Conservation (phyloP, 352 stramenopile species). For the Globisporangium uncinulatum region DNA sequence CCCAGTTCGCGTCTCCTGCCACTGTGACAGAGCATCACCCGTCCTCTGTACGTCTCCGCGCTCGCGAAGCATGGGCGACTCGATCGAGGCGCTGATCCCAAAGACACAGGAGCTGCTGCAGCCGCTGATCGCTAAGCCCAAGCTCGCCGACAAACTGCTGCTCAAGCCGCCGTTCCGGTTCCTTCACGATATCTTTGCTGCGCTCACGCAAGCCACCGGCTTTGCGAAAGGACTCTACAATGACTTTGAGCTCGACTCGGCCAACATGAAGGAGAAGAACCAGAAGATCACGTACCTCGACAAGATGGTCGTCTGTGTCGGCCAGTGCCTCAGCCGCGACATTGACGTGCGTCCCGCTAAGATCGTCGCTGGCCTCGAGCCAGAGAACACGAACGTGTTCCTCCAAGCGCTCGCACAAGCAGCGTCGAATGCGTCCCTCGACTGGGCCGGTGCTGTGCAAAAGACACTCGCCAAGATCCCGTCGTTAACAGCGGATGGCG, state of each 20-base stretch:
- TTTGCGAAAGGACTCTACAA: constrained; percentile 87
- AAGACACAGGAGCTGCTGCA: constrained; percentile 84
- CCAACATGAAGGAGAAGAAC: constrained; percentile 84
- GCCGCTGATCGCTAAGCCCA: constrained; percentile 90
- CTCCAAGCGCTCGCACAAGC: constrained; percentile 61
- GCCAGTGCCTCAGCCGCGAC: constrained; percentile 49
- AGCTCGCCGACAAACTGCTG: constrained; percentile 94
- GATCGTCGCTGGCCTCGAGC: constrained; percentile 80
- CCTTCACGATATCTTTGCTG: constrained; percentile 92
- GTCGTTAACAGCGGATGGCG: constrained; percentile 46
- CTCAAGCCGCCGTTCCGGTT: constrained; percentile 96
- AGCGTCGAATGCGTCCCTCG: constrained; percentile 48
- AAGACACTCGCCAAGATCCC: constrained; percentile 56
- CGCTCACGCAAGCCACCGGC: constrained; percentile 76
- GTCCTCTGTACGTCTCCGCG: too few relatives aligned
- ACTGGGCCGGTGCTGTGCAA: constrained; percentile 65
- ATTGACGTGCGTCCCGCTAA: constrained; percentile 78
- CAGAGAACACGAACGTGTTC: constrained; percentile 83
- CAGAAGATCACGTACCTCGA: constrained; percentile 83
- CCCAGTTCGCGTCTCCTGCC: too few relatives aligned
- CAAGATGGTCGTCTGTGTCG: constrained; percentile 84
- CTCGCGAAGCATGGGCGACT: constrained; percentile 34
- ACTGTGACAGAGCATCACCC: too few relatives aligned
- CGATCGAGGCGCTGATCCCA: constrained; percentile 61
- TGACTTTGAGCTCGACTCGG: constrained; percentile 66